phyloP scores from a whole-genome alignment of 345 rosid species.

The Citrus sp. region DNA sequence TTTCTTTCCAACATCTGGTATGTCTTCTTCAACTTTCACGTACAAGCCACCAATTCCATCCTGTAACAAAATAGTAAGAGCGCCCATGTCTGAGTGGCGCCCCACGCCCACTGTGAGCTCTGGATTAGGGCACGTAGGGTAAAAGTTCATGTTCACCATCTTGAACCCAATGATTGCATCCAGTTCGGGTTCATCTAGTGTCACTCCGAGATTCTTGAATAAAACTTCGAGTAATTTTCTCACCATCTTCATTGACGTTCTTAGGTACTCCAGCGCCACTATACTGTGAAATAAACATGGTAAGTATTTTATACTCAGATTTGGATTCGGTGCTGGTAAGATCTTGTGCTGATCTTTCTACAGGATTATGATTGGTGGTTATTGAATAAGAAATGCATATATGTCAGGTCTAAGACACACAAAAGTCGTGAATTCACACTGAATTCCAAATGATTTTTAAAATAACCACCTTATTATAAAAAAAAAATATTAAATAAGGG shows the following conservation, averaged over 20 bases:
- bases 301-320: no score
- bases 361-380: no score
- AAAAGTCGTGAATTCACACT: no score
- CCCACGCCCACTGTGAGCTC: constrained; percentile 61
- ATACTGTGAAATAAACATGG: constrained; percentile 23
- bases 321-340: not conserved
- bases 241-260: constrained; percentile 40
- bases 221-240: constrained; percentile 32
- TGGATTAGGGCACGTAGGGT: constrained; percentile 44
- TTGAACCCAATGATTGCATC: constrained; percentile 40
- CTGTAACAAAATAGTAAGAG: constrained; percentile 50
- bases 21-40: constrained; percentile 38
- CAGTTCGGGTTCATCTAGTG: constrained; percentile 25
- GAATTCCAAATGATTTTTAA: no score
- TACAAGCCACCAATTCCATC: constrained; percentile 65
- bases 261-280: constrained; percentile 43
- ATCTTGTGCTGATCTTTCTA: not conserved
- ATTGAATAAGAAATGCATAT: no score
- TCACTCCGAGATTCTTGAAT: constrained; percentile 42
- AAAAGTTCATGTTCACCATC: constrained; percentile 57
- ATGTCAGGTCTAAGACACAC: no score
- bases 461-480: no score
- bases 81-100: constrained; percentile 64
- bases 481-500: no score
- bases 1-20: not conserved